Evolutionary conservation across 2,329 filamentous ascomycete genomes (phyloP).

Genomic region (Cytospora piceicola): DNA sequence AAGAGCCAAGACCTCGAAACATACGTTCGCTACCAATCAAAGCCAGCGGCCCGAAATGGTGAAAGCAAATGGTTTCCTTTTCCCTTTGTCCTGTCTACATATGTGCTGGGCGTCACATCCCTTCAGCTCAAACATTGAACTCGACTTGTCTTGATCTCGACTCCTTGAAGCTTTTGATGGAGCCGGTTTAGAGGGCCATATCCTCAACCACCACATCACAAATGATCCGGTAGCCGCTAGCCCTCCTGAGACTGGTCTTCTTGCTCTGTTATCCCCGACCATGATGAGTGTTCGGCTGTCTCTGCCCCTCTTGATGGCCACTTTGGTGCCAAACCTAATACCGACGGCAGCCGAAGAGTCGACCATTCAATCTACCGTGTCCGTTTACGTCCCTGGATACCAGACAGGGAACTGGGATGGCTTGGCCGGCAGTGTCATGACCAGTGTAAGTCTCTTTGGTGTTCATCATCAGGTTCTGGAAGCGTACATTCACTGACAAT

Average conservation of each 20-base stretch:
- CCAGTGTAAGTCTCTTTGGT: constrained; percentile 43
- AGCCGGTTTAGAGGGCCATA: constrained; percentile 1
- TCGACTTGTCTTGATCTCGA: neutral
- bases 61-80: neutral
- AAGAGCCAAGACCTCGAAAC: constrained; percentile 23
- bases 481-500: constrained; percentile 13
- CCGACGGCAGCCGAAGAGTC: constrained; percentile 33
- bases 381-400: constrained; percentile 52
- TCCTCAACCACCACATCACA: constrained; percentile 11
- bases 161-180: constrained; percentile 1
- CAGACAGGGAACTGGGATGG: constrained; percentile 47
- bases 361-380: constrained; percentile 44
- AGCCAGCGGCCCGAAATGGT: neutral
- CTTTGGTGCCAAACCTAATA: constrained; percentile 23
- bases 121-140: neutral
- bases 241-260: constrained; percentile 9
- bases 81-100: neutral
- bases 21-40: constrained; percentile 13
- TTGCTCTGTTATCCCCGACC: constrained; percentile 2
- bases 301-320: constrained; percentile 23
- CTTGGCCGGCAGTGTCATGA: constrained; percentile 51
- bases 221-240: constrained; percentile 17
- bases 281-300: constrained; percentile 24
- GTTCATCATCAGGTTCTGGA: too few relatives aligned
- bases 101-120: neutral